Evolutionary conservation across 176 grass and related monocot species (phyloP).

Genomic region (Phyllostachys edulis): DNA sequence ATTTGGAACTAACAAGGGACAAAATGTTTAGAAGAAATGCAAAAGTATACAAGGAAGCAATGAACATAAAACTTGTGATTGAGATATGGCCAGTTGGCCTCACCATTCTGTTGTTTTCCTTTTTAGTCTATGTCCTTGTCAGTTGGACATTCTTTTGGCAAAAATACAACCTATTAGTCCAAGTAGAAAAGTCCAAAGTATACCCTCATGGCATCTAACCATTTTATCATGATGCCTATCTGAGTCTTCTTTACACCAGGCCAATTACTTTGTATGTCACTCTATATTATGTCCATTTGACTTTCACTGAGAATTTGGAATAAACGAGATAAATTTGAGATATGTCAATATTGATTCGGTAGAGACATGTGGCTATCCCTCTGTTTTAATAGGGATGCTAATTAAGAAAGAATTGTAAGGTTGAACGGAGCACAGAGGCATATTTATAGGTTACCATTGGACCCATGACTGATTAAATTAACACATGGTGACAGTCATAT

Average conservation of each 20-base stretch:
- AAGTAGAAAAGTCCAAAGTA: slow-evolving; percentile 33
- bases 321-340: slow-evolving; percentile 8
- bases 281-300: slow-evolving; percentile 9
- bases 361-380: background rate
- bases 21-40: background rate
- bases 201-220: slow-evolving; percentile 4
- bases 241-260: background rate
- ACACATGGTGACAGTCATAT: background rate
- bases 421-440: background rate
- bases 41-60: slow-evolving; percentile 7
- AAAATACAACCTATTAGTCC: slow-evolving; percentile 14
- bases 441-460: slow-evolving; percentile 3
- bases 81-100: slow-evolving; percentile 6
- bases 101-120: slow-evolving; percentile 12
- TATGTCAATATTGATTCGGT: background rate
- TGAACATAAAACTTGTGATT: background rate
- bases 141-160: slow-evolving; percentile 23
- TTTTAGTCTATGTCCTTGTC: slow-evolving; percentile 32
- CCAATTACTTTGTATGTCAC: background rate
- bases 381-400: slow-evolving; percentile 1
- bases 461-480: background rate
- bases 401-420: background rate
- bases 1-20: slow-evolving; percentile 1
- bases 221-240: background rate
- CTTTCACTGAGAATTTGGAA: background rate